Evolutionary conservation across 169 alveolate species (phyloP), one percentile per base, ranked within the genome.

Genomic region (Cryptosporidium meleagridis): DNA sequence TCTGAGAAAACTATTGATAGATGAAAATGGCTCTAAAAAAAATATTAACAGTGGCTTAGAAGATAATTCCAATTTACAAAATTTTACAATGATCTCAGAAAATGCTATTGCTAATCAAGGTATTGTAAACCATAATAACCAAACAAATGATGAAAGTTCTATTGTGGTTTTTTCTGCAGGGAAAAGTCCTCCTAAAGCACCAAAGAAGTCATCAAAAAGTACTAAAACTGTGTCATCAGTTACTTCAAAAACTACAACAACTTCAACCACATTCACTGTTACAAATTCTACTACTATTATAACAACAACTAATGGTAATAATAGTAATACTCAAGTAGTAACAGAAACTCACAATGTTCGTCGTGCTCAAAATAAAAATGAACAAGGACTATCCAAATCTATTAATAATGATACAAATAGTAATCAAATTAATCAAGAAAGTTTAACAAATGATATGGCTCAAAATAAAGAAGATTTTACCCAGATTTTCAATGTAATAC

Each of bases 401-500:
- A 26, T 14, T 9, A 51, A 18, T 14, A 26, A 71, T 33, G 31
- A 31, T 0, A 39, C 58, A 9, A 26, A 55, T 4, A 12, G 18
- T 18, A 48, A 35, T 33, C 21, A n/a, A 51, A 21, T 55, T 7
- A 55, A 51, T 29, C n/a, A 52, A 9, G 69, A 59, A 18, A 55
- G 53, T 21, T 3, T 26, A 8, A 58, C 58, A 37, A 75, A 44
- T 29, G 89, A 80, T 18, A 31, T 53, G 23, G 86, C 86, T 31
- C 39, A 53, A 58, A 55, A 65, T 21, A 80, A 67, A 12, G 68
- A 62, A 16, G 80, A 59, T 16, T 80, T 80, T 41, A 44, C 12
- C 1, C 65, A 80, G 33, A 51, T 80, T 9, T 80, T 80, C 44
- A 44, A 80, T 41, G 75, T 67, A 16, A 80, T 80, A 16, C 68